Conservation (phyloP, 1,139 yeast species). For the Blastobotrys apis region DNA sequence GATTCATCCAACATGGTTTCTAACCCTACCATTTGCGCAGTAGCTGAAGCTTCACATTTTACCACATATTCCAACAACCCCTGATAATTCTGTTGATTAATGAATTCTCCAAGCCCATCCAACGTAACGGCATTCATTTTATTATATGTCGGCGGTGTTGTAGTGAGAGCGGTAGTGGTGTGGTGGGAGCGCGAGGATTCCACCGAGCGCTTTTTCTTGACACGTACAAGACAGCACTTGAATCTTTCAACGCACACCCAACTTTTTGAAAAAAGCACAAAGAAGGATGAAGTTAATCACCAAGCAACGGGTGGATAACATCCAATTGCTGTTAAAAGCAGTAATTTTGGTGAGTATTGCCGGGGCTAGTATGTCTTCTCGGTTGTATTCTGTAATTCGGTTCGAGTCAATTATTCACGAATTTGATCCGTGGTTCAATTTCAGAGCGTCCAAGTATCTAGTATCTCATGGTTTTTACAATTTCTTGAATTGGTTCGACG, state of each 20-base stretch:
- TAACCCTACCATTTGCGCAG: conserved; percentile 1
- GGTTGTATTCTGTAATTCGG: conserved; percentile 56
- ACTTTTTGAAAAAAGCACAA: too few relatives aligned
- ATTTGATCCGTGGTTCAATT: conserved; percentile 98
- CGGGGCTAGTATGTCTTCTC: conserved; percentile 86
- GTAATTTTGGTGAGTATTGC: conserved; percentile 68
- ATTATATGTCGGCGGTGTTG: background rate
- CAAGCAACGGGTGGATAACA: conserved; percentile 20
- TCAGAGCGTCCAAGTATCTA: conserved; percentile 87
- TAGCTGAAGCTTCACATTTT: conserved; percentile 3
- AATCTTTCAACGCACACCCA: background rate
- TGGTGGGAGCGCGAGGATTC: background rate
- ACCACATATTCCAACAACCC: conserved; percentile 1
- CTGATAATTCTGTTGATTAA: background rate
- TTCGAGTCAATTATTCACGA: conserved; percentile 97
- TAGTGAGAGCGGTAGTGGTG: background rate
- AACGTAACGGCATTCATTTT: conserved; percentile 2
- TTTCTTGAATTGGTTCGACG: conserved; percentile 97
- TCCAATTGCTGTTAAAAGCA: conserved; percentile 50
- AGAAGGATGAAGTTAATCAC: conserved; percentile 10
- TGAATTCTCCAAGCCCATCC: conserved; percentile 1
- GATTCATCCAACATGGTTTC: background rate
- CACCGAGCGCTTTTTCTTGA: too few relatives aligned
- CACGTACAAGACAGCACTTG: conserved; percentile 1
- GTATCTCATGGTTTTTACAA: conserved; percentile 81